phyloP scores from a whole-genome alignment of 352 stramenopile genomes.

The Blastocystis sp. region DNA sequence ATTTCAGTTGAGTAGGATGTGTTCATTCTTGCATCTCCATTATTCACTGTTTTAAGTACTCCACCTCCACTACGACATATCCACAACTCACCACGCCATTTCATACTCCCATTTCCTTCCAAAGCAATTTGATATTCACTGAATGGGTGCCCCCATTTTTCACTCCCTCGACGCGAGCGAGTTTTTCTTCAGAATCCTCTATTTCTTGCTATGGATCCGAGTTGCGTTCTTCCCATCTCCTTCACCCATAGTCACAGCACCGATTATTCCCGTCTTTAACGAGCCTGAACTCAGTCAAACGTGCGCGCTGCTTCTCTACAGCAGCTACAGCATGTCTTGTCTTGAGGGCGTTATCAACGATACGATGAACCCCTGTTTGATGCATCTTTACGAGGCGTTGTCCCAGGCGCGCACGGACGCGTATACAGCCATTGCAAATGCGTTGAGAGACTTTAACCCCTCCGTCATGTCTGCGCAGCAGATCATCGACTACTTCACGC shows the following conservation, averaged over 20 bases:
- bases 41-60: no score
- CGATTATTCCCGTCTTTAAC: constrained; percentile 1
- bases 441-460: not conserved
- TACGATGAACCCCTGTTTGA: constrained; percentile 18
- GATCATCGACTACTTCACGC: not conserved
- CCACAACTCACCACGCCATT: no score
- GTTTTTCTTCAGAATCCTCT: no score
- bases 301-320: not conserved
- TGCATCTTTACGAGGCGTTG: constrained; percentile 14
- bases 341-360: constrained; percentile 21
- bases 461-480: not conserved
- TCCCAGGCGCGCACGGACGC: not conserved
- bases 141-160: no score
- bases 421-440: not conserved
- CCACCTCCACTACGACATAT: no score
- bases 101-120: no score
- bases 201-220: no score
- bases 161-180: no score
- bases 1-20: no score
- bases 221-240: no score
- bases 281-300: constrained; percentile 19
- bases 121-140: no score
- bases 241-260: not conserved
- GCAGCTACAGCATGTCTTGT: constrained; percentile 29
- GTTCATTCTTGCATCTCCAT: no score